phyloP scores from a whole-genome alignment of 352 stramenopile genomes.

The Globisporangium canariense region DNA sequence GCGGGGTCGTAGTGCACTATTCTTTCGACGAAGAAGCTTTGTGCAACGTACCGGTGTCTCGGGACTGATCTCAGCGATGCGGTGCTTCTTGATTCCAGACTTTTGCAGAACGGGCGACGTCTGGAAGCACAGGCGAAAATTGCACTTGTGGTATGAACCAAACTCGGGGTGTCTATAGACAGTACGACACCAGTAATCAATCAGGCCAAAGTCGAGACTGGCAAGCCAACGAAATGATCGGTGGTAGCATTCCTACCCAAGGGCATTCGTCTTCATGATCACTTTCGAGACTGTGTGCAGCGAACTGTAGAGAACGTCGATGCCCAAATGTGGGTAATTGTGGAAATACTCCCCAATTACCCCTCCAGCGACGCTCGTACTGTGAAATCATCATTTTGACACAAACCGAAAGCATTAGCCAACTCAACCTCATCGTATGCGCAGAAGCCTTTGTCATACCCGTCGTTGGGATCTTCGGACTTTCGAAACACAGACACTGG shows the following conservation, averaged over 20 bases:
- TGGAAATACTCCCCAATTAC: conserved; percentile 77
- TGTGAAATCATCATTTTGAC: conserved; percentile 8
- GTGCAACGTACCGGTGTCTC: conserved; percentile 51
- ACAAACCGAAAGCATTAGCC: not conserved
- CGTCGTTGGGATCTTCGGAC: conserved; percentile 64
- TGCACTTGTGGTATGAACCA: conserved; percentile 83
- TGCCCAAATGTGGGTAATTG: conserved; percentile 79
- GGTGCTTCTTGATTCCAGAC: conserved; percentile 41
- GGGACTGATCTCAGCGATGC: conserved; percentile 49
- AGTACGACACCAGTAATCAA: not conserved
- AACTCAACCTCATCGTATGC: not conserved
- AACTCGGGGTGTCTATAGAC: conserved; percentile 66
- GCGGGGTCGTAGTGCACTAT: not conserved
- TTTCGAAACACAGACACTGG: conserved; percentile 80
- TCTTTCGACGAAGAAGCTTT: not conserved
- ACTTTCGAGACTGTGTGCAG: conserved; percentile 71
- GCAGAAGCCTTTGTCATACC: conserved; percentile 23
- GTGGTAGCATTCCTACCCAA: conserved; percentile 34
- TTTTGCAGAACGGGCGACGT: conserved; percentile 37
- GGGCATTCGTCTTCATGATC: conserved; percentile 78
- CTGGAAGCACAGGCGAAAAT: conserved; percentile 68
- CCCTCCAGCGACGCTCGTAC: conserved; percentile 48
- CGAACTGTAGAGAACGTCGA: conserved; percentile 75
- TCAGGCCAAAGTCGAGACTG: not conserved
- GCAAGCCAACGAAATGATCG: no score